Evolutionary conservation across 2,329 filamentous ascomycete genomes (phyloP).

Genomic region (Sclerotinia glacialis): DNA sequence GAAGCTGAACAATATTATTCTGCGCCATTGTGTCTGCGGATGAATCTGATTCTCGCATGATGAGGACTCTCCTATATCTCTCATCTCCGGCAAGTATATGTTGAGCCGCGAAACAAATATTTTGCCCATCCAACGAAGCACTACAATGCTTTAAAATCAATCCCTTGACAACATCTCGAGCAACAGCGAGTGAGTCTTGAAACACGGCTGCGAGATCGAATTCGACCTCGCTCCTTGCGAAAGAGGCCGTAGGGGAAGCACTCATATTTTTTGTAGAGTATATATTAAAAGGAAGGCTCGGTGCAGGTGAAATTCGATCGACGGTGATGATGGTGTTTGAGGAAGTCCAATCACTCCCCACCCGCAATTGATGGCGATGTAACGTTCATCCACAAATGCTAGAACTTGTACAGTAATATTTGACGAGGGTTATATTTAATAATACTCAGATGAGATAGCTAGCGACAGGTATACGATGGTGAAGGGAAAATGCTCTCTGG

Average conservation of each 20-base stretch:
- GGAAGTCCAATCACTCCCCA: conserved; percentile 1
- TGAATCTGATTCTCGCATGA: not conserved
- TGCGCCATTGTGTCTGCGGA: not conserved
- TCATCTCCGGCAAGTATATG: conserved; percentile 3
- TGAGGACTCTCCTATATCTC: conserved; percentile 1
- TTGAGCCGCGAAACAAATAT: not conserved
- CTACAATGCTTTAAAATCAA: not conserved
- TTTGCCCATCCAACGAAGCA: conserved; percentile 7
- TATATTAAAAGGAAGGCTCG: not conserved
- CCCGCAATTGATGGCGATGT: conserved; percentile 3
- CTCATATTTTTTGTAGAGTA: conserved; percentile 12
- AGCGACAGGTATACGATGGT: not conserved
- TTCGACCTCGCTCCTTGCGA: conserved; percentile 3
- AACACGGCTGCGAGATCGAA: conserved; percentile 24
- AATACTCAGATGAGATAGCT: not conserved
- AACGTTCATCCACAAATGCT: conserved; percentile 1
- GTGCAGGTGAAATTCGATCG: not conserved
- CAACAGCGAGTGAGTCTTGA: conserved; percentile 7
- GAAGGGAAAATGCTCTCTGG: not conserved
- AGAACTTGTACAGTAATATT: not conserved
- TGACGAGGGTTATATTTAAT: not conserved
- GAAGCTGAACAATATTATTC: conserved; percentile 16
- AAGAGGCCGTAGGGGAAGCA: not conserved
- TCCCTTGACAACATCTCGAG: conserved; percentile 20
- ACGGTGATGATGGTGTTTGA: not conserved